Percentiles rank a stretch among this genome's conserved stretches.
phyloP scores from a whole-genome alignment of 2,329 filamentous ascomycete genomes.

The Aspergillus sp. region DNA sequence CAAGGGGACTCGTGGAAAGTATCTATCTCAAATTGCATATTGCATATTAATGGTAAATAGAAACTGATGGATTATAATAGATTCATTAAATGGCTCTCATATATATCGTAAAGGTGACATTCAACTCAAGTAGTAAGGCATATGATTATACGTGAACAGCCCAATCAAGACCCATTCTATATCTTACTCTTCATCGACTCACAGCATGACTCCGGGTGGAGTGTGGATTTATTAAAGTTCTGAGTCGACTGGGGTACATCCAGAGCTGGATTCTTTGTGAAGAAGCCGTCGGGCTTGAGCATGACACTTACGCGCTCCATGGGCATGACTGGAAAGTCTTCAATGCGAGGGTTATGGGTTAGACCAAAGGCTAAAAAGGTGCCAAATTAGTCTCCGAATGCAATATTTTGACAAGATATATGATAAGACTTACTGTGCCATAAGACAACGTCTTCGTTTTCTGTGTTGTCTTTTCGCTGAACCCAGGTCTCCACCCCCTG shows the following conservation, averaged over 20 bases:
- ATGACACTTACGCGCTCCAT: slow-evolving; percentile 54
- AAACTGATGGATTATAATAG: too few relatives aligned
- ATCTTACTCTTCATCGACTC: slow-evolving; percentile 32
- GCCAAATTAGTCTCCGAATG: not conserved
- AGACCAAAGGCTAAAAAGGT: slow-evolving; percentile 49
- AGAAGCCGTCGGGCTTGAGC: slow-evolving; percentile 54
- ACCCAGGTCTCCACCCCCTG: slow-evolving; percentile 56
- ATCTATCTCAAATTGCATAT: not conserved
- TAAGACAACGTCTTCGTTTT: slow-evolving; percentile 46
- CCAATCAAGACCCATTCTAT: slow-evolving; percentile 17
- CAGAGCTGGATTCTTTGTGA: slow-evolving; percentile 52
- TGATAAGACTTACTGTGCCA: slow-evolving; percentile 38
- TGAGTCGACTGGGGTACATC: slow-evolving; percentile 47
- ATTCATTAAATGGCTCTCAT: not conserved
- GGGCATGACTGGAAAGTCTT: slow-evolving; percentile 70
- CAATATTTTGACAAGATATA: slow-evolving; percentile 32
- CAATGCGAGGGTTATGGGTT: slow-evolving; percentile 64
- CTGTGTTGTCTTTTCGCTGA: slow-evolving; percentile 46
- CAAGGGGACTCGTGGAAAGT: slow-evolving; percentile 17
- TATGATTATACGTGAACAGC: not conserved
- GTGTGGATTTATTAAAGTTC: slow-evolving; percentile 42
- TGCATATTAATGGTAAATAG: too few relatives aligned
- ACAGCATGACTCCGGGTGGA: slow-evolving; percentile 26
- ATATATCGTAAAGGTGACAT: not conserved
- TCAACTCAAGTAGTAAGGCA: not conserved